Evolutionary conservation across 805 yeast species (phyloP), one percentile per base, ranked within the genome.

Genomic region (Ogataea degrootiae): DNA sequence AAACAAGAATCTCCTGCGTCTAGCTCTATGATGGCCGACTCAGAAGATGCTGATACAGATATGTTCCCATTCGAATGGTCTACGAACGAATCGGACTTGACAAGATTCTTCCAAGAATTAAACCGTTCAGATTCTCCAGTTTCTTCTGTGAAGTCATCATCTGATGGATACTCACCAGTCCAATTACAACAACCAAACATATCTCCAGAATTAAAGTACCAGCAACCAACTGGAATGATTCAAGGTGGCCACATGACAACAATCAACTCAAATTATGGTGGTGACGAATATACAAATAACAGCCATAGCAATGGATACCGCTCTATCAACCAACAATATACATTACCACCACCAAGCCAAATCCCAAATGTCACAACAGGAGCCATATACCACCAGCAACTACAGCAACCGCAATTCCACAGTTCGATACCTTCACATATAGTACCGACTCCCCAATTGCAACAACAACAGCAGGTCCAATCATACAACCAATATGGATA

Each of bases 61-160:
- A 21, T 41, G 37, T 41, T 29, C 17, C 53, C 60, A 9, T 65
- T 67, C 39, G 69, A 65, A 46, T 71, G 75, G 73, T 54, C 67
- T 2, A 61, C 72, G 5, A 64, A 66, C 37, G 66, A 66, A 38
- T 52, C 60, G 7, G 70, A 68, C 39, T 54, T 80, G 46, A 75
- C 73, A 26, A 61, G 65, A 17, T 80, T 80, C 58, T 78, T 80
- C 57, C 68, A 68, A 43, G 77, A 77, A 47, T 62, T 79, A 48
- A 74, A 72, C 23, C 68, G 66, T 12, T 46, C 50, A 4, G 55
- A 52, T 11, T 59, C 66, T 5, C 66, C 67, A 1, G 50, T 49
- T 1, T 56, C 61, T 14, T 57, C 62, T 6, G 47, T 48, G 16
- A 52, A 52, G 31, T 62, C 66, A 4, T 48, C 58, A 5, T 48